Evolutionary conservation across 495 filamentous ascomycete genomes (phyloP), one percentile per base, ranked within the genome.

Genomic region (Rhypophila decipiens): DNA sequence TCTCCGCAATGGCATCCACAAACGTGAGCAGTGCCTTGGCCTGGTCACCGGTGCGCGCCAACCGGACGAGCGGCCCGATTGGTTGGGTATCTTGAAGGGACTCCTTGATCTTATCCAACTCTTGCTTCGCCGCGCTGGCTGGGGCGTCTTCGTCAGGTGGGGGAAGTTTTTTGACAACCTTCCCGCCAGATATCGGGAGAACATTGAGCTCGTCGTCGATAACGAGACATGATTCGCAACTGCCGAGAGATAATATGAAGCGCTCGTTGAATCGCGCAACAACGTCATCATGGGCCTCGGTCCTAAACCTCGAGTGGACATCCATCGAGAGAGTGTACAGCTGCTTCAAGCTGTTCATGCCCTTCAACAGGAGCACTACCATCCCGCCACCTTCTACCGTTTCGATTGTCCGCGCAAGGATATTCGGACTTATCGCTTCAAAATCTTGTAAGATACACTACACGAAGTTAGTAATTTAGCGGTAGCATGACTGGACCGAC

Each of bases 151-250:
- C 74, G 18, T 79, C 72, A 18, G 84, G 80, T 24, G 86, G 86
- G 15, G 90, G 86, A 24, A 96, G 72, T 13, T 84, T 82, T 59
- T 85, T 86, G n/a, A 96, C 89, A 44, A 78, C 83, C 67, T 94
- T 96, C 39, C 90, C 94, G 34, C 94, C 94, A 7, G 93, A 97
- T 50, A 99, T 95, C 0, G 94, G 94, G 41, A 99, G 73, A 15
- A 99, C 94, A 63, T 99, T 99, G 50, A 99, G 67, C 66, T 99
- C 93, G 58, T 99, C 94, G 57, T 99, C 94, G 22, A 99, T 86
- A 10, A 99, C 91, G 48, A 99, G 74, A 64, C 94, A 99, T 2
- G 85, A 86, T 34, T 94, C 85, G 70, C 94, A 99, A 65, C 88
- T 87, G 22, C 90, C 93, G 3, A 99, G 76, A 2, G 93, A 97